Base-by-base conservation (phyloP, 352 stramenopile genomes). In the Phytophthora kernoviae region DNA sequence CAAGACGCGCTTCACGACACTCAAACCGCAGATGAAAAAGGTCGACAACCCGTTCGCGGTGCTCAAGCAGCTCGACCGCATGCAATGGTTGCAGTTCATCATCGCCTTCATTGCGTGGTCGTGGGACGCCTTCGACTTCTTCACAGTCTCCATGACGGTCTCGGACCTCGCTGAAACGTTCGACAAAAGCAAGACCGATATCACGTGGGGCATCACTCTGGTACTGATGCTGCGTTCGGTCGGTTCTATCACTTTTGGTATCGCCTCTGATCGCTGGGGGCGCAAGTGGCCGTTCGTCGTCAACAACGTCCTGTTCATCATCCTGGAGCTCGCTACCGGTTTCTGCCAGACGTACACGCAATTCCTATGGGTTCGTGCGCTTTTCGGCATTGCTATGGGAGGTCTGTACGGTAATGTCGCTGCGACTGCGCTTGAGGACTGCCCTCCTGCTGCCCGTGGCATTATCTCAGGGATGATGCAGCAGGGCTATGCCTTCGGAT, bases 71-170 rank as follows among this genome's bases (percentile, higher is more conserved):
- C 71, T 80, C n/a, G 50, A 81, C 37, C 66, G 66, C 34, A 58
- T 75, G 56, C 67, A 80, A 26, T 80, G 71, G 71, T 42, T 75
- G 8, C 60, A 77, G 33, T 77, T 80, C 45, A 39, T 66, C 17
- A 57, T 77, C 14, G 52, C 54, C 18, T 85, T 85, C 45, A 44
- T 63, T 1, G 64, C 72, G 10, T 85, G 75, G 75, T 64, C 59
- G 2, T 85, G 75, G 75, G 75, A 85, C 30, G 75, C 69, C 32
- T 85, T 85, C 52, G 75, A 85, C 58, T 85, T 85, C 58, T 85
- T 85, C 64, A 85, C 75, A 1, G 75, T 82, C 27, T 73, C 75
- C 6, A 64, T 85, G 53, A 85, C 75, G 0, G 48, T 85, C 48
- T 78, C 73, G 5, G 75, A 85, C 0, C 56, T 85, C n/a, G 69